Conservation (phyloP, 352 stramenopile species). For the Phytophthora europaea region DNA sequence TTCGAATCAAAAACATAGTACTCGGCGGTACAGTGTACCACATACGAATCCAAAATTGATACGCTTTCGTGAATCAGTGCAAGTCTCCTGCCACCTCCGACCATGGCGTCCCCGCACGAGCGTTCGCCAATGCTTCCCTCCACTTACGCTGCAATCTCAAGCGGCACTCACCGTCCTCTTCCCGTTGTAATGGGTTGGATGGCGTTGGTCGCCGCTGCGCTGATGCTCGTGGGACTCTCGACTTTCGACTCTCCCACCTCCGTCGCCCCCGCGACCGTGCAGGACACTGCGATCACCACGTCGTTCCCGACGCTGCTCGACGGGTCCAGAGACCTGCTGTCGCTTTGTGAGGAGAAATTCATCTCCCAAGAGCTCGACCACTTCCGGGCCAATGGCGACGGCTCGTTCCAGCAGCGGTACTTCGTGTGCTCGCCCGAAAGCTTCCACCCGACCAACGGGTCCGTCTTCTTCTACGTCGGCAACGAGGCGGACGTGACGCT, state of each 20-base stretch:
- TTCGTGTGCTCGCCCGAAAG: conserved; percentile 71
- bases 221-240: conserved; percentile 13
- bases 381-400: conserved; percentile 44
- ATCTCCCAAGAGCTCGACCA: conserved; percentile 63
- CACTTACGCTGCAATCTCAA: not conserved
- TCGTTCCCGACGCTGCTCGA: conserved; percentile 29
- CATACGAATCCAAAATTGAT: not conserved
- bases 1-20: not conserved
- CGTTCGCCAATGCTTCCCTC: conserved; percentile 41
- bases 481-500: conserved; percentile 77
- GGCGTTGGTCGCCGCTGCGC: conserved; percentile 25
- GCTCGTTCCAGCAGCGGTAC: conserved; percentile 67
- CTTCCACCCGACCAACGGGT: conserved; percentile 50
- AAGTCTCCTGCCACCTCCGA: not conserved
- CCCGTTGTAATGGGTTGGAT: conserved; percentile 39
- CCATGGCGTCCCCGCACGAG: conserved; percentile 24
- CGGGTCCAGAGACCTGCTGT: conserved; percentile 49
- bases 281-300: conserved; percentile 4
- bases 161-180: conserved; percentile 18
- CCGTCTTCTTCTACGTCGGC: conserved; percentile 80
- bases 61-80: conserved; percentile 5
- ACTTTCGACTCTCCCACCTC: conserved; percentile 6
- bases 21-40: not conserved
- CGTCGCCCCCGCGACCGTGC: not conserved
- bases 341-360: conserved; percentile 54